These are phyloP conservation scores for Pseudocercospora pini-densiflorae DNA, from an alignment of 2,329 filamentous ascomycete genomes.

Conservation along the genomic window DNA sequence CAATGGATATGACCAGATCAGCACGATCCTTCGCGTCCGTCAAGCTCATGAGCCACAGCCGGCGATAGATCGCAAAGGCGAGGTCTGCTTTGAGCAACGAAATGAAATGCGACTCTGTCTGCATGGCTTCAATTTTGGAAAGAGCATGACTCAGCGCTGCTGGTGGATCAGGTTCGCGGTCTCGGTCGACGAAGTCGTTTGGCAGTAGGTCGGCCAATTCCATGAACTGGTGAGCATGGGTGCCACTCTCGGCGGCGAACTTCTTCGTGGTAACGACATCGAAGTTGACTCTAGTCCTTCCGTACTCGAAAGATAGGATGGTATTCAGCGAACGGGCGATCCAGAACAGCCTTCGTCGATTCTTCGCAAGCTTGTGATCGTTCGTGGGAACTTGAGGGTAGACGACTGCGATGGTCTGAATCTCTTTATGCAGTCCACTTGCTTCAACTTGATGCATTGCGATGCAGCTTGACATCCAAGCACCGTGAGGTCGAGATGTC, in stretches of 20 bases:
- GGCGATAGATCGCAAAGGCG: slow-evolving; percentile 54
- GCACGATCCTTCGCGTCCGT: slow-evolving; percentile 44
- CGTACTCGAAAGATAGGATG: slow-evolving; percentile 64
- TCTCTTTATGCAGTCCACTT: slow-evolving; percentile 53
- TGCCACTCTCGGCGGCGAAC: slow-evolving; percentile 36
- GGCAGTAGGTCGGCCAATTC: slow-evolving; percentile 41
- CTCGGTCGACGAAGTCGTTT: slow-evolving; percentile 41
- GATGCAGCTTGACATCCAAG: slow-evolving; percentile 63
- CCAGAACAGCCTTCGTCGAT: slow-evolving; percentile 45
- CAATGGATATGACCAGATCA: slow-evolving; percentile 43
- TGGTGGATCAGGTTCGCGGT: slow-evolving; percentile 41
- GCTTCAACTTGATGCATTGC: slow-evolving; percentile 65
- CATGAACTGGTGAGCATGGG: slow-evolving; percentile 38
- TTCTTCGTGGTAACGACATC: slow-evolving; percentile 49
- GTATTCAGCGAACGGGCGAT: slow-evolving; percentile 62
- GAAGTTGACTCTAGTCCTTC: slow-evolving; percentile 57
- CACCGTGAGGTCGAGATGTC: slow-evolving; percentile 56
- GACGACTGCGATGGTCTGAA: slow-evolving; percentile 41
- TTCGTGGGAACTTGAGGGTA: slow-evolving; percentile 35
- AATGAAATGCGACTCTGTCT: slow-evolving; percentile 42
- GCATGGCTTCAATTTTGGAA: slow-evolving; percentile 39
- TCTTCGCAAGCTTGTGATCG: slow-evolving; percentile 40
- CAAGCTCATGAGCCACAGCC: slow-evolving; percentile 46
- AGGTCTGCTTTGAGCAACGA: slow-evolving; percentile 58
- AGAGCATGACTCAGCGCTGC: slow-evolving; percentile 39